Evolutionary conservation across 2,329 filamentous ascomycete genomes (phyloP), one percentile per base, ranked within the genome.

Genomic region (Fonsecaea multimorphosa): DNA sequence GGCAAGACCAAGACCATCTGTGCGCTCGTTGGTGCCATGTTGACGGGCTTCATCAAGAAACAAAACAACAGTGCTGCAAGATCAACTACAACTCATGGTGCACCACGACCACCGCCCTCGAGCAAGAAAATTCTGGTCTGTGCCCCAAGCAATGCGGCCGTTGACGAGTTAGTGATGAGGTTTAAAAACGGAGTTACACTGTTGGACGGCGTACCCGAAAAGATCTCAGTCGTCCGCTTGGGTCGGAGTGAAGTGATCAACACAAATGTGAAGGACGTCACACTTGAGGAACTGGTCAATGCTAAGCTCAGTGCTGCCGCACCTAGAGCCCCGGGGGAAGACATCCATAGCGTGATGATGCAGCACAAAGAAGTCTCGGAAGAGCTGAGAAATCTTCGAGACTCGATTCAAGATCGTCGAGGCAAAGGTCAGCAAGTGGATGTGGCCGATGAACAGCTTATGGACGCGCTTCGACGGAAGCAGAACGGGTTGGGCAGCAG

Each of bases 1-100:
- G 95, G 94, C 74, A 99, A 99, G 81, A 99, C 95, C 0, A 99
- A 99, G 77, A 99, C 95, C 0, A 99, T 99, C 67, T 87, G 96
- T 63, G 95, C 94, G 34, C 96, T 99, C 83, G 93, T 98, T 27
- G 95, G 95, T 38, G 91, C 92, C 40, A 82, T 99, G 16, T 78
- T 97, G 52, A 91, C 88, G 5, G 85, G 86, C 44, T 82, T 72
- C 57, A 83, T 86, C 59, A 80, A 81, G 58, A 78, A 76, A 16
- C 80, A 80, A 46, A 84, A 81, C 14, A 76, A 83, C 19, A 38
- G 16, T 8, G 79, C 85, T 44, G 76, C 76, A 27, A 78, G 80
- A 24, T 81, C 80, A 78, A 72, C 65, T 22, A 54, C 60, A 14
- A 56, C 44, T n/a, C 51, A 63, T 46, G 62, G 61, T 12, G 72